Evolutionary conservation across 257 asterid genomes (phyloP).

Genomic region (Petrea volubilis): DNA sequence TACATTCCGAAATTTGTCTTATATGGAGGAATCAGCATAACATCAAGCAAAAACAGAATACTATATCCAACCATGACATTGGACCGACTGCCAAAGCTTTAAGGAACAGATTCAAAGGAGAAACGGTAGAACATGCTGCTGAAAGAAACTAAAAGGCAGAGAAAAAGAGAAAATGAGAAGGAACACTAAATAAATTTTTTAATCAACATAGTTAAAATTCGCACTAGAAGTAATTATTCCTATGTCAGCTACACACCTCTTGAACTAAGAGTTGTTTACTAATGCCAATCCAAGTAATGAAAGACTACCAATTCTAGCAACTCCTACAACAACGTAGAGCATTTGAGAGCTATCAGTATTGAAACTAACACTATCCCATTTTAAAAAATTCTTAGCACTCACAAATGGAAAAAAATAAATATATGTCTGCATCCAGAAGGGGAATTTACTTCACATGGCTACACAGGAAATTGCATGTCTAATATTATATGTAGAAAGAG

Average conservation of each 20-base stretch:
- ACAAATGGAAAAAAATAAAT: not conserved
- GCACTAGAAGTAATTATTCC: not conserved
- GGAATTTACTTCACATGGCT: not conserved
- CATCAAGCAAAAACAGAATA: conserved; percentile 1
- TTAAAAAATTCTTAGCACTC: too few relatives aligned
- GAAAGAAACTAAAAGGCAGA: not conserved
- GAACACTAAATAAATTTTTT: not conserved
- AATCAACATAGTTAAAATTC: not conserved
- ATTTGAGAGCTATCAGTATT: not conserved
- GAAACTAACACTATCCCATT: not conserved
- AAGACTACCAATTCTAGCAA: not conserved
- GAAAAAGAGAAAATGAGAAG: not conserved
- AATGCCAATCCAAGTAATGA: not conserved
- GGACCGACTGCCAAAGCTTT: not conserved
- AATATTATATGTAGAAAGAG: not conserved
- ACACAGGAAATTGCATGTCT: not conserved
- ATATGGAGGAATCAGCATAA: not conserved
- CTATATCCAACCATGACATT: conserved; percentile 6
- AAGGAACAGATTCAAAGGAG: conserved; percentile 6
- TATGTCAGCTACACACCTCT: not conserved
- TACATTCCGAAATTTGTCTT: not conserved
- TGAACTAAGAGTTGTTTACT: too few relatives aligned
- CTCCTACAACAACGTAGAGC: not conserved
- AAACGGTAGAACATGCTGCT: not conserved
- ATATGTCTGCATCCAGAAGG: not conserved